Evolutionary conservation across 2,329 filamentous ascomycete genomes (phyloP).

Genomic region (Aspergillus proliferans): DNA sequence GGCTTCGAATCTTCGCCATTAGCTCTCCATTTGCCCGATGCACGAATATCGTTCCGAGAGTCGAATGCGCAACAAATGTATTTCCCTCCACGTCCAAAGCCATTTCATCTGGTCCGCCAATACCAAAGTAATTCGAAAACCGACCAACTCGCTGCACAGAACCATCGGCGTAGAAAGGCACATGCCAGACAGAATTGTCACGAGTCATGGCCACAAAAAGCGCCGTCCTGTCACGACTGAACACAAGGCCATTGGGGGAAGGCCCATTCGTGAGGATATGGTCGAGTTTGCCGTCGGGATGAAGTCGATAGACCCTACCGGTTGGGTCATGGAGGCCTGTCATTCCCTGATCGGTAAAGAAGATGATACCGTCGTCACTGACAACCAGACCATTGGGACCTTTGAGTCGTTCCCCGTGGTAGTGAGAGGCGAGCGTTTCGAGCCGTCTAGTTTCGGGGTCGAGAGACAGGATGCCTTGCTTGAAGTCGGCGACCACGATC

Average conservation of each 20-base stretch:
- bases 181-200: not conserved
- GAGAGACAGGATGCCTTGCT: not conserved
- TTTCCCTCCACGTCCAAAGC: not conserved
- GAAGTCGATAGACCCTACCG: not conserved
- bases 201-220: not conserved
- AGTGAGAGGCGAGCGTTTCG: not conserved
- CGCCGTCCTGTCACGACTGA: not conserved
- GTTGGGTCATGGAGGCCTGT: not conserved
- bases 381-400: not conserved
- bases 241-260: not conserved
- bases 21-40: not conserved
- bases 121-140: not conserved
- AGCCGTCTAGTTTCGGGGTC: not conserved
- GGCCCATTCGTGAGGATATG: not conserved
- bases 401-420: not conserved
- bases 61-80: not conserved
- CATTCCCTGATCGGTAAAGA: not conserved
- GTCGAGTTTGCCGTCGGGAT: not conserved
- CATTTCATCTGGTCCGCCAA: not conserved
- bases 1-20: not conserved
- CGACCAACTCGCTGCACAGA: not conserved
- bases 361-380: not conserved
- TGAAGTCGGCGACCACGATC: not conserved
- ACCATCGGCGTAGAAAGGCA: not conserved
- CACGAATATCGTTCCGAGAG: not conserved